Conservation (phyloP, 2,329 filamentous ascomycete species). For the Ilyonectria robusta region DNA sequence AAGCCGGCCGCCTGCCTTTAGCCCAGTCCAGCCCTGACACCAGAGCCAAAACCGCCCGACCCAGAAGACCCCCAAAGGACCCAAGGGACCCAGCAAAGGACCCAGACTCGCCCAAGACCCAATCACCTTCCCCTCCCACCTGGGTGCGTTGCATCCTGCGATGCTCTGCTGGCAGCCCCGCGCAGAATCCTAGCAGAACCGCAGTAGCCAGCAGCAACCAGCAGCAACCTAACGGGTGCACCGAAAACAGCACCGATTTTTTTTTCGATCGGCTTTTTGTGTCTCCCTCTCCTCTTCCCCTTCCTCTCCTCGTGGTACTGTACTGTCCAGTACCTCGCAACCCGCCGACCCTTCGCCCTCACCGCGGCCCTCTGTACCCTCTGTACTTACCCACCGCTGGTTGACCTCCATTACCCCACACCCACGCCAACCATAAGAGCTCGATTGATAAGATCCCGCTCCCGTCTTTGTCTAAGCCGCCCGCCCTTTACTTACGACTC, state of each 20-base stretch:
- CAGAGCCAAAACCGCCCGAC: conserved; percentile 24
- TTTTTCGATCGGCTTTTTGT: conserved; percentile 44
- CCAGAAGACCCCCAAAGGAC: conserved; percentile 26
- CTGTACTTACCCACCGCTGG: conserved; percentile 32
- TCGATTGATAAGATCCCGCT: conserved; percentile 49
- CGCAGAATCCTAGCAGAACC: conserved; percentile 46
- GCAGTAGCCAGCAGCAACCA: conserved; percentile 45
- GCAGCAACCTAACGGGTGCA: conserved; percentile 39
- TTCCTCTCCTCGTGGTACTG: conserved; percentile 34
- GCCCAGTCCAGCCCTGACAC: conserved; percentile 33
- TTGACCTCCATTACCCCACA: conserved; percentile 47
- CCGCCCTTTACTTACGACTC: conserved; percentile 10
- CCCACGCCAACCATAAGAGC: conserved; percentile 41
- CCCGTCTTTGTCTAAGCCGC: conserved; percentile 24
- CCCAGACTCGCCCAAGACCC: conserved; percentile 33
- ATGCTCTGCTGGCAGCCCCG: conserved; percentile 52
- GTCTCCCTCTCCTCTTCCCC: conserved; percentile 35
- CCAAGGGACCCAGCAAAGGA: conserved; percentile 27
- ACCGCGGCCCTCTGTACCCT: conserved; percentile 8
- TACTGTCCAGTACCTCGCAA: conserved; percentile 28
- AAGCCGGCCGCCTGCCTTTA: conserved; percentile 18
- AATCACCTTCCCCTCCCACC: conserved; percentile 41
- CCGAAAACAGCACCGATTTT: conserved; percentile 28
- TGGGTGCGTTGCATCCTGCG: conserved; percentile 52
- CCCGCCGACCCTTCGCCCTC: conserved; percentile 2